Evolutionary conservation across 768 basidiomycete genomes (phyloP).

Genomic region (Stropharia rugosoannulata): DNA sequence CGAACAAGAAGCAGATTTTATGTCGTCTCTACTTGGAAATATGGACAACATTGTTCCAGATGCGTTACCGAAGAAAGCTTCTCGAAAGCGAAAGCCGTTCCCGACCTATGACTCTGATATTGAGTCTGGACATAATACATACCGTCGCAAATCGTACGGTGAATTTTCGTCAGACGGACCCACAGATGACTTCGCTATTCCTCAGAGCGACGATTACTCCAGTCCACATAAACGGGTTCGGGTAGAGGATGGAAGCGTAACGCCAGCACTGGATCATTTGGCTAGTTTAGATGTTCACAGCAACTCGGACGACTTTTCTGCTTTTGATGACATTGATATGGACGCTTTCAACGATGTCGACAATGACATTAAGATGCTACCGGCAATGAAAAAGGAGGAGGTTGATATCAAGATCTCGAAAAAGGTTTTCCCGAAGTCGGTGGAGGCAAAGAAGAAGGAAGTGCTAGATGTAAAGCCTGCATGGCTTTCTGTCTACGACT

Average conservation of each 20-base stretch:
- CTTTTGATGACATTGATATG: constrained; percentile 58
- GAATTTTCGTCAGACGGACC: constrained; percentile 51
- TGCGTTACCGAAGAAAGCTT: constrained; percentile 20
- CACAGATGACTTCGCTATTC: constrained; percentile 29
- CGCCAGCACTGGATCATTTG: constrained; percentile 58
- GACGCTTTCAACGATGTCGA: constrained; percentile 63
- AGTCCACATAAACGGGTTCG: constrained; percentile 73
- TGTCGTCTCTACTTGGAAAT: constrained; percentile 75
- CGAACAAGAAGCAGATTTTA: constrained; percentile 86
- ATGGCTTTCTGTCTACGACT: constrained; percentile 78
- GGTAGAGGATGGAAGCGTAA: constrained; percentile 41
- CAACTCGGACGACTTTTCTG: constrained; percentile 42
- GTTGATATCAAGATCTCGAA: constrained; percentile 24
- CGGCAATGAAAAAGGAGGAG: constrained; percentile 31
- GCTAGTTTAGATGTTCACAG: constrained; percentile 59
- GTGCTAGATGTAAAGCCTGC: constrained; percentile 49
- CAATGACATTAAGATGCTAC: constrained; percentile 40
- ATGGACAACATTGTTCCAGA: constrained; percentile 51
- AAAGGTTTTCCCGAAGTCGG: constrained; percentile 14
- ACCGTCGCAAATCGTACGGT: constrained; percentile 30
- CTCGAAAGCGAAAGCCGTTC: constrained; percentile 70
- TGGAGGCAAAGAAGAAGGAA: constrained; percentile 32
- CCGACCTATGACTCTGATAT: constrained; percentile 40
- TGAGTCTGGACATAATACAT: constrained; percentile 29
- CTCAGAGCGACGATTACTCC: constrained; percentile 62